Percentiles rank a stretch among this genome's conserved stretches.
Evolutionary conservation across 2,329 filamentous ascomycete species (phyloP).

Genomic region (Zymoseptoria pseudotritici): DNA sequence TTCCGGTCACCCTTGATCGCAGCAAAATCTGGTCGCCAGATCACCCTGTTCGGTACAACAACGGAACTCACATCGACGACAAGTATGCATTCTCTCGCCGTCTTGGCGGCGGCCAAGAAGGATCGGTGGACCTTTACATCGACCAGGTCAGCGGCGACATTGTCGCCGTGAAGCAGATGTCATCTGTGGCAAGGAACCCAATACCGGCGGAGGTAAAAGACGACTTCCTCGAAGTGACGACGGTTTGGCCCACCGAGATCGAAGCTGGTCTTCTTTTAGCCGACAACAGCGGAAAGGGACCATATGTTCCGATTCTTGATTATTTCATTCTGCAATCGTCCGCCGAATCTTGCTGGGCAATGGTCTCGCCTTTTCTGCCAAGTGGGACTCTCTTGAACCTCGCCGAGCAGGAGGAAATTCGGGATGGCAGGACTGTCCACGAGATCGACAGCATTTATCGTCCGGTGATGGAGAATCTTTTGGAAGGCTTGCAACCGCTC

Average conservation of each 20-base stretch:
- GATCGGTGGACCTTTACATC: slow-evolving; percentile 9
- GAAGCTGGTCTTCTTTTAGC: slow-evolving; percentile 11
- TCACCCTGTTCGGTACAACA: slow-evolving; percentile 5
- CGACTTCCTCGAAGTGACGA: slow-evolving; percentile 4
- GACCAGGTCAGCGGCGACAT: slow-evolving; percentile 4
- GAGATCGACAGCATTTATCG: slow-evolving; percentile 26
- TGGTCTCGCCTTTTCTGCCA: slow-evolving; percentile 11
- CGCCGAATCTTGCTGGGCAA: slow-evolving; percentile 8
- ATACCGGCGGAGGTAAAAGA: slow-evolving; percentile 1
- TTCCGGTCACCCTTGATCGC: background rate
- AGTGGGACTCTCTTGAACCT: slow-evolving; percentile 11
- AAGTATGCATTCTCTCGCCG: slow-evolving; percentile 7
- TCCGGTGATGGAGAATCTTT: slow-evolving; percentile 24
- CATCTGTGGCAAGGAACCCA: slow-evolving; percentile 3
- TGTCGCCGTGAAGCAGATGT: slow-evolving; percentile 14
- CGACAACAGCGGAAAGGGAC: background rate
- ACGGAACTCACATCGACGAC: slow-evolving; percentile 8
- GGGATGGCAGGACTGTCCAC: background rate
- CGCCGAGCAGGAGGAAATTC: slow-evolving; percentile 2
- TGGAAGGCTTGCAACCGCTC: slow-evolving; percentile 20
- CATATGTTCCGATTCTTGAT: slow-evolving; percentile 11
- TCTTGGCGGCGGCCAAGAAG: slow-evolving; percentile 14
- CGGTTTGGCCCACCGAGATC: slow-evolving; percentile 16
- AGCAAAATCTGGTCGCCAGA: background rate
- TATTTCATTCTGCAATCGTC: slow-evolving; percentile 12